phyloP scores from a whole-genome alignment of 257 asterid species.

The Catharanthus roseus region DNA sequence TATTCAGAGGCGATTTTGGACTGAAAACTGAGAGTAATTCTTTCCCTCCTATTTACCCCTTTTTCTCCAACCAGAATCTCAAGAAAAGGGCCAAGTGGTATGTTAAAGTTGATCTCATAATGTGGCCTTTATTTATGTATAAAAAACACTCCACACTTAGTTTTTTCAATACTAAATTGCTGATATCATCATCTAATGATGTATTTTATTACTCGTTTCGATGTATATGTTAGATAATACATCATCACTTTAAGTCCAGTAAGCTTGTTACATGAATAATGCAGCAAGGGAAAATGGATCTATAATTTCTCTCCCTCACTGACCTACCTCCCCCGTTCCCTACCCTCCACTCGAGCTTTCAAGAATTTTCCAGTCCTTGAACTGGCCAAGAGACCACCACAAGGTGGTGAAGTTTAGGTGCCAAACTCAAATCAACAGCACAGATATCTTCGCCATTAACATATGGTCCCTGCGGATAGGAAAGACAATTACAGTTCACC shows the following conservation, averaged over 20 bases:
- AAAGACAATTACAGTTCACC: neutral
- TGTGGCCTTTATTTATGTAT: neutral
- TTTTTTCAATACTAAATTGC: neutral
- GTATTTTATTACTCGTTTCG: neutral
- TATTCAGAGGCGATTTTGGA: neutral
- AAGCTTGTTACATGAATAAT: neutral
- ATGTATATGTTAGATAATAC: neutral
- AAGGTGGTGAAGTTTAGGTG: constrained; percentile 69
- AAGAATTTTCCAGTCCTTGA: constrained; percentile 65
- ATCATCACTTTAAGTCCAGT: neutral
- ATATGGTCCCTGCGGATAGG: constrained; percentile 56
- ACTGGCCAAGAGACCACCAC: constrained; percentile 66
- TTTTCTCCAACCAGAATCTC: neutral
- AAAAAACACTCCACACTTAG: neutral
- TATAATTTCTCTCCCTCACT: too few relatives aligned
- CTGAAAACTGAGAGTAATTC: neutral
- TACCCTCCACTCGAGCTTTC: too few relatives aligned
- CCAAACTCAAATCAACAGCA: constrained; percentile 72
- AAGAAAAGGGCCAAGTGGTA: neutral
- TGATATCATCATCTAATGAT: neutral
- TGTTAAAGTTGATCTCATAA: neutral
- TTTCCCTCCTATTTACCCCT: too few relatives aligned
- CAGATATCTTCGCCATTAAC: constrained; percentile 50
- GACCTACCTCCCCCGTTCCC: too few relatives aligned
- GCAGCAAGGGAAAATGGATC: neutral